phyloP scores from a whole-genome alignment of 1,284 basidiomycete genomes.

The Exobasidium cylindrosporum region DNA sequence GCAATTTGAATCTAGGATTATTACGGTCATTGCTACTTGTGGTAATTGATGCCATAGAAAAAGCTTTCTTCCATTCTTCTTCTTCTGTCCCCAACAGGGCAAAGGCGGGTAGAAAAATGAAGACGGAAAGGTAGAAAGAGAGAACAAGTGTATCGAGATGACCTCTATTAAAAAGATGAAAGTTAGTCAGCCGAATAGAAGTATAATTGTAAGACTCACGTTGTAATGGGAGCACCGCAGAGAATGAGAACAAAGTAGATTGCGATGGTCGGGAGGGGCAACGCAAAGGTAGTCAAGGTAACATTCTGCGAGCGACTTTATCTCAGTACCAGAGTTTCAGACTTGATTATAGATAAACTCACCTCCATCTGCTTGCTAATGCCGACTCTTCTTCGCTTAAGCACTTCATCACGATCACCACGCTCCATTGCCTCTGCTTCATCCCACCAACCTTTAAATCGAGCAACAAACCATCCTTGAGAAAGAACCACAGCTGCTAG shows the following conservation, averaged over 20 bases:
- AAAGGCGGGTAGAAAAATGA: constrained; percentile 2
- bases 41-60: neutral
- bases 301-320: neutral
- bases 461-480: constrained; percentile 10
- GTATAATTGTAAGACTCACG: neutral
- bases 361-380: constrained; percentile 12
- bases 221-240: neutral
- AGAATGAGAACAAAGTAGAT: constrained; percentile 1
- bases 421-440: constrained; percentile 12
- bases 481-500: constrained; percentile 1
- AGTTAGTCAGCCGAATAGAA: neutral
- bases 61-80: constrained; percentile 8
- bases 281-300: constrained; percentile 10
- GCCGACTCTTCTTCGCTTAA: constrained; percentile 10
- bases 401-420: constrained; percentile 12
- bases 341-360: neutral
- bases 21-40: no score
- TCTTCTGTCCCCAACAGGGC: constrained; percentile 4
- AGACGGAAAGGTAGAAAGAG: neutral
- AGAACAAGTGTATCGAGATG: neutral
- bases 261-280: neutral
- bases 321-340: no score
- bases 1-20: neutral
- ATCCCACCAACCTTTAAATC: constrained; percentile 14
- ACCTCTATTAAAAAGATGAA: neutral